Base-by-base conservation (phyloP, 2,329 filamentous ascomycete genomes). In the Colletotrichum tropicale region DNA sequence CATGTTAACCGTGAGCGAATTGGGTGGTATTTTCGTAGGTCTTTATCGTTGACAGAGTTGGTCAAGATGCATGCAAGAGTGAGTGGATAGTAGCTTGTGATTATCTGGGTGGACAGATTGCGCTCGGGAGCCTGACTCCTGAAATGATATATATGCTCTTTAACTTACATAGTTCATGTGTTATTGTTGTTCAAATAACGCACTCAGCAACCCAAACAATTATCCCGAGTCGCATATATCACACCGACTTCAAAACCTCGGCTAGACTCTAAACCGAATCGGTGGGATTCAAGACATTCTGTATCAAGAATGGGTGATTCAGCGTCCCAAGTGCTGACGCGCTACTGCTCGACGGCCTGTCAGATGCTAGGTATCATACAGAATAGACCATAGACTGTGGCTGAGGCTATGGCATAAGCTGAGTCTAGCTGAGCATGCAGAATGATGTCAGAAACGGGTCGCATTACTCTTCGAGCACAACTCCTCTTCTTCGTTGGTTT, bases 381-480 rank as follows among this genome's bases (percentile, higher is more conserved):
- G 6, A 48, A 48, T 6, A 48, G 38, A 18, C 9, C 38, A 21
- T 48, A 12, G 9, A 48, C 16, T 52, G n/a, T 52, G 43, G 43
- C 43, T 48, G 43, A 1, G n/a, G 43, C 43, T 21, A 52, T 52
- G 43, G 10, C 43, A 52, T 52, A 52, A 52, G 43, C 43, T 52
- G 43, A 52, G 6, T 24, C n/a, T 52, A 52, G n/a, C 12, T 21
- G n/a, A 52, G n/a, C n/a, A 52, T 52, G n/a, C 43, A 1, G 43
- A 12, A 1, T 24, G 43, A 52, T 52, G 43, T 52, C n/a, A 52
- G 43, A 13, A 52, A 52, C 6, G 10, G 12, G 10, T 8, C 1
- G 43, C 43, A 3, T 52, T 8, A 21, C 0, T 1, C 43, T 13
- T 13, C 43, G 0, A n/a, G n/a, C 0, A 13, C 8, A 52, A 21